These are phyloP conservation scores for Eucalyptus caleyi DNA, from an alignment of 345 rosid genomes.

Conservation along the genomic window DNA sequence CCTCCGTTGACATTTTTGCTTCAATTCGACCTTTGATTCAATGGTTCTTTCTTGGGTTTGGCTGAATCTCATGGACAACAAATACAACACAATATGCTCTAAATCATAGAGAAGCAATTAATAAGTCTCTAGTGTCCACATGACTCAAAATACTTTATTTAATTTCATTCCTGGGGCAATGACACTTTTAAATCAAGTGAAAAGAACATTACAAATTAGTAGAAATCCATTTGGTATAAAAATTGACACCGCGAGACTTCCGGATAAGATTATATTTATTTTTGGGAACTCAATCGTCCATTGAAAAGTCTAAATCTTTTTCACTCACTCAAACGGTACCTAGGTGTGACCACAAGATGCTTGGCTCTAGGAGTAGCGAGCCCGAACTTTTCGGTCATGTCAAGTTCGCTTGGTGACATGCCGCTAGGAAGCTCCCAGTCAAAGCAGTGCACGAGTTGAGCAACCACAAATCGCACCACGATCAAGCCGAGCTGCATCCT, in stretches of 20 bases:
- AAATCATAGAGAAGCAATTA: not conserved
- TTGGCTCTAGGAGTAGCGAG: conserved; percentile 13
- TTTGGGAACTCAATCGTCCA: not conserved
- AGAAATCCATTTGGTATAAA: not conserved
- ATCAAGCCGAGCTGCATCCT: conserved; percentile 22
- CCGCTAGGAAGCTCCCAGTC: conserved; percentile 31
- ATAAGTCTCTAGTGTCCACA: not conserved
- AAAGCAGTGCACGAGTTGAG: conserved; percentile 41
- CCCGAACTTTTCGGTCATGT: conserved; percentile 33
- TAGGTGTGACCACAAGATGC: conserved; percentile 18
- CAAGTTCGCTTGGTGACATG: conserved; percentile 5
- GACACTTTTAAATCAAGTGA: not conserved
- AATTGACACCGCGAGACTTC: not conserved
- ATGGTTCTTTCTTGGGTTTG: not conserved
- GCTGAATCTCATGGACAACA: not conserved
- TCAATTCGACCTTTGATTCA: not conserved
- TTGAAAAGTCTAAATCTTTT: not conserved
- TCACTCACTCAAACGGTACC: conserved; percentile 4
- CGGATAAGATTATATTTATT: not conserved
- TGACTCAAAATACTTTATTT: not conserved
- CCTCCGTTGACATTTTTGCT: not conserved
- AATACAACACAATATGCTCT: not conserved
- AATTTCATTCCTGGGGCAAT: not conserved
- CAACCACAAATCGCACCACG: conserved; percentile 6
- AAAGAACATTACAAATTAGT: not conserved